Conservation (phyloP, 768 basidiomycete species). For the Mycena floridula region DNA sequence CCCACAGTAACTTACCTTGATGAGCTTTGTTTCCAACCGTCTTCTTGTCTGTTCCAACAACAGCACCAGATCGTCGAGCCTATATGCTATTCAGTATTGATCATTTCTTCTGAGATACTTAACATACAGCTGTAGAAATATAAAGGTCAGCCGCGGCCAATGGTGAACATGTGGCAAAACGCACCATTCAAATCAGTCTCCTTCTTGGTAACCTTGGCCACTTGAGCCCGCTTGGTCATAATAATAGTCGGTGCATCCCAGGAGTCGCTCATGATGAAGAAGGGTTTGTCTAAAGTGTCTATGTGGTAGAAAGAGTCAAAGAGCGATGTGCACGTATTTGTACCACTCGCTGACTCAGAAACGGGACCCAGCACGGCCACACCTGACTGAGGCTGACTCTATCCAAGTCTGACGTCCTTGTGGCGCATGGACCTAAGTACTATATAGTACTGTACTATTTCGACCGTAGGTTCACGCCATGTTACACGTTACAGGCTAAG, state of each 20-base stretch:
- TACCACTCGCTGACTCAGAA: no score
- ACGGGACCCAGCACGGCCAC: no score
- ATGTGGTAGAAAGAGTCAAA: neutral
- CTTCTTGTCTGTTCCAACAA: conserved; percentile 83
- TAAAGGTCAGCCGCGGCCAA: conserved; percentile 11
- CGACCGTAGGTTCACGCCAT: no score
- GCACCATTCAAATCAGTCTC: conserved; percentile 49
- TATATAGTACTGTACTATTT: no score
- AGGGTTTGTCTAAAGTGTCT: neutral
- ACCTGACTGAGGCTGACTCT: no score
- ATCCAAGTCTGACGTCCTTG: no score
- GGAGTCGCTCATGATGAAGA: conserved; percentile 42
- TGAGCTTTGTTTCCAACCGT: conserved; percentile 71
- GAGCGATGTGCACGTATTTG: neutral
- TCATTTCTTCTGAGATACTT: neutral
- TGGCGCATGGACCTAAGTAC: no score
- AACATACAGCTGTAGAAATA: conserved; percentile 45
- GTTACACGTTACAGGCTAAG: no score
- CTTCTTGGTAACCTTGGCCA: conserved; percentile 60
- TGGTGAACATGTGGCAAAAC: conserved; percentile 11
- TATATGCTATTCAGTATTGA: conserved; percentile 19
- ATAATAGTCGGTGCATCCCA: conserved; percentile 65
- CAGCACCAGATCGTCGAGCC: conserved; percentile 73
- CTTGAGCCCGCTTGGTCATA: conserved; percentile 62
- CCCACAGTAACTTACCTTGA: conserved; percentile 39